A percentile compares a stretch with the other conserved stretches of the same genome.
Conservation (phyloP, 352 stramenopile genomes). For the Phytophthora uliginosa region DNA sequence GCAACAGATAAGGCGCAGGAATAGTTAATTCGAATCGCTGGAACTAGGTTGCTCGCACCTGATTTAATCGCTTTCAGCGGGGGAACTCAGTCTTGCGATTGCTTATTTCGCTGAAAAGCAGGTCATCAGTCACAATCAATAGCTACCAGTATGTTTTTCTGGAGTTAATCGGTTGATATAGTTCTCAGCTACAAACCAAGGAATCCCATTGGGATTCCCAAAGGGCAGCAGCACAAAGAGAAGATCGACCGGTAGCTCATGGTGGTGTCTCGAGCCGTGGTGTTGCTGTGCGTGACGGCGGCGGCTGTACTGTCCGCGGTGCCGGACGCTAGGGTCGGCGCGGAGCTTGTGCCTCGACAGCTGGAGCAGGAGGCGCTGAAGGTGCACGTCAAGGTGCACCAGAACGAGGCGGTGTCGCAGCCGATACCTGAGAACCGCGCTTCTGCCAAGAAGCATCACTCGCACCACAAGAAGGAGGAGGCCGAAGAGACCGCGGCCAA, state of each 20-base stretch:
- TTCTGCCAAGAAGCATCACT: slow-evolving; percentile 14
- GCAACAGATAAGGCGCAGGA: not conserved
- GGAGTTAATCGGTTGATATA: too few relatives aligned
- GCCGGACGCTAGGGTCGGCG: slow-evolving; percentile 22
- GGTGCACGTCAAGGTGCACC: slow-evolving; percentile 35
- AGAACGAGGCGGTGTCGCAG: slow-evolving; percentile 12
- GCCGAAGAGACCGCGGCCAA: slow-evolving; percentile 25
- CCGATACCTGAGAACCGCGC: slow-evolving; percentile 8
- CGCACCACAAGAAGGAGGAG: slow-evolving; percentile 30
- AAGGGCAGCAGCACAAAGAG: slow-evolving; percentile 4
- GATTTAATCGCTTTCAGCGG: slow-evolving; percentile 1
- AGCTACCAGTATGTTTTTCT: too few relatives aligned
- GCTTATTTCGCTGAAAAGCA: too few relatives aligned
- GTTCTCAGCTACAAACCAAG: slow-evolving; percentile 5
- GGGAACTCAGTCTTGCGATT: not conserved
- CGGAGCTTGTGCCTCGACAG: slow-evolving; percentile 29
- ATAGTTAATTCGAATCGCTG: not conserved
- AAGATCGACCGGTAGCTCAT: slow-evolving; percentile 30
- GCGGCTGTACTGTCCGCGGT: slow-evolving; percentile 34
- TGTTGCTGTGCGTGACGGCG: slow-evolving; percentile 48
- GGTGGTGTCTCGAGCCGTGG: slow-evolving; percentile 46
- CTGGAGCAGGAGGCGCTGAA: slow-evolving; percentile 40
- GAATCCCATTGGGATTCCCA: not conserved
- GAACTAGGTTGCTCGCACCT: slow-evolving; percentile 21
- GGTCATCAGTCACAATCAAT: too few relatives aligned